Evolutionary conservation across 352 stramenopile species (phyloP).

Genomic region (Phytopythium sindhum): DNA sequence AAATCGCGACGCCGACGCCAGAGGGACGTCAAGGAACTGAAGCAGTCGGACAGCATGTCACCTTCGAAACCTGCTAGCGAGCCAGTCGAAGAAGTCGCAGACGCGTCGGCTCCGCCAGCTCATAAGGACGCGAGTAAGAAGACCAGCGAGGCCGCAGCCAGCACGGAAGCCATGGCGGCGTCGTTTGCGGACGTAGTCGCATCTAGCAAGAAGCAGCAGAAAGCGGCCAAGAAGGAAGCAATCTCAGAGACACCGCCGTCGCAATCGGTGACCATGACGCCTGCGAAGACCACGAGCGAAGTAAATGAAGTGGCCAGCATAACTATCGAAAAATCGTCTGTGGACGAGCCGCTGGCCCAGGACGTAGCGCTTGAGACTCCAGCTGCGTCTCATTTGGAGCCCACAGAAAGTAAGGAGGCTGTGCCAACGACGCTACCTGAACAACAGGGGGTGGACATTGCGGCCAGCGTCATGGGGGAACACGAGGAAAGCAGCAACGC

Average conservation of each 20-base stretch:
- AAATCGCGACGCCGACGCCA: constrained; percentile 7
- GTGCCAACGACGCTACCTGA: not conserved
- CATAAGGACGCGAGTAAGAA: not conserved
- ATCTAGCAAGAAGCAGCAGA: not conserved
- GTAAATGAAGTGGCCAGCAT: not conserved
- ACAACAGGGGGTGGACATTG: not conserved
- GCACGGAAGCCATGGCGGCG: not conserved
- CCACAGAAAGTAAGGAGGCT: not conserved
- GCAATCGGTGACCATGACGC: no score
- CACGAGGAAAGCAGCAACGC: not conserved
- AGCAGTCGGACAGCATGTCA: not conserved
- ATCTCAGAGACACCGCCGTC: not conserved
- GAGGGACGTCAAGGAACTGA: constrained; percentile 1
- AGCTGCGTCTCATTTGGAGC: not conserved
- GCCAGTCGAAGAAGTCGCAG: not conserved
- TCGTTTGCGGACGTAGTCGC: not conserved
- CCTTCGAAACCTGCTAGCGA: not conserved
- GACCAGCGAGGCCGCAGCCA: not conserved
- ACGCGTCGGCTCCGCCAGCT: not conserved
- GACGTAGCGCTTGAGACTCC: not conserved
- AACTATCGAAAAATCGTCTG: not conserved
- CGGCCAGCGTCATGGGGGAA: not conserved
- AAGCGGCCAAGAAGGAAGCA: not conserved
- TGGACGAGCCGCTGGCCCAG: not conserved
- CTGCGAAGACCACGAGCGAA: not conserved